Conservation (phyloP, 2,329 filamentous ascomycete species). For the Penicillium sp. region DNA sequence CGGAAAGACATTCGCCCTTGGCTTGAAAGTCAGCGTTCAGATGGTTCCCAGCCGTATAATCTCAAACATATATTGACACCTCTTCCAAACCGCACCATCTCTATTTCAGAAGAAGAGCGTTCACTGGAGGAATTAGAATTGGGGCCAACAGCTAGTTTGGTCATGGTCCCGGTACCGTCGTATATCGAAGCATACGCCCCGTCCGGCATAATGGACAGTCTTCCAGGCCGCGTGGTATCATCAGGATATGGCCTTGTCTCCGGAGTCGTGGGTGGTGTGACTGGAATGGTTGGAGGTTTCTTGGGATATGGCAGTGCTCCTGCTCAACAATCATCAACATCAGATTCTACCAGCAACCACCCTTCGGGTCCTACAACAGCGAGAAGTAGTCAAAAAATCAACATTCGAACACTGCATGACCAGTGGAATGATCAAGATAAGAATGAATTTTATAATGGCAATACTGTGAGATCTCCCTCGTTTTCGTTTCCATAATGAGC, state of each 20-base stretch:
- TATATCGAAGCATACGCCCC: constrained; percentile 56
- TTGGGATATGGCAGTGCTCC: constrained; percentile 34
- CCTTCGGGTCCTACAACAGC: background rate
- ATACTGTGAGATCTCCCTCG: constrained; percentile 60
- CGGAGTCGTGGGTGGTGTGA: constrained; percentile 40
- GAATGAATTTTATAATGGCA: constrained; percentile 84
- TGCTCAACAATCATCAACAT: constrained; percentile 7
- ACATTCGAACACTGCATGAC: constrained; percentile 53
- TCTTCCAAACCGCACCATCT: constrained; percentile 68
- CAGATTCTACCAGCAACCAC: constrained; percentile 4
- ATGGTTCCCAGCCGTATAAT: constrained; percentile 64
- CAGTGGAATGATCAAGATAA: constrained; percentile 53
- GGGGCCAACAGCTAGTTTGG: constrained; percentile 73
- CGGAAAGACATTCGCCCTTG: constrained; percentile 66
- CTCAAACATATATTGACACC: constrained; percentile 83
- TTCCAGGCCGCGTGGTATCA: constrained; percentile 40
- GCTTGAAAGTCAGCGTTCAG: constrained; percentile 63
- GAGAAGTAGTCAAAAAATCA: constrained; percentile 24
- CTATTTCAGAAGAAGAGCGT: constrained; percentile 68
- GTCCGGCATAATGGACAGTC: constrained; percentile 28
- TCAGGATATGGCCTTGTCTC: constrained; percentile 41
- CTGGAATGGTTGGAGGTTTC: constrained; percentile 41
- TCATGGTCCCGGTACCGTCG: constrained; percentile 68
- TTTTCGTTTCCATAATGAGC: constrained; percentile 14
- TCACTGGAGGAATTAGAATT: constrained; percentile 67